Percentiles rank a stretch among this genome's conserved stretches.
phyloP scores from a whole-genome alignment of 2,329 filamentous ascomycete species.

The Fusarium torulosum region DNA sequence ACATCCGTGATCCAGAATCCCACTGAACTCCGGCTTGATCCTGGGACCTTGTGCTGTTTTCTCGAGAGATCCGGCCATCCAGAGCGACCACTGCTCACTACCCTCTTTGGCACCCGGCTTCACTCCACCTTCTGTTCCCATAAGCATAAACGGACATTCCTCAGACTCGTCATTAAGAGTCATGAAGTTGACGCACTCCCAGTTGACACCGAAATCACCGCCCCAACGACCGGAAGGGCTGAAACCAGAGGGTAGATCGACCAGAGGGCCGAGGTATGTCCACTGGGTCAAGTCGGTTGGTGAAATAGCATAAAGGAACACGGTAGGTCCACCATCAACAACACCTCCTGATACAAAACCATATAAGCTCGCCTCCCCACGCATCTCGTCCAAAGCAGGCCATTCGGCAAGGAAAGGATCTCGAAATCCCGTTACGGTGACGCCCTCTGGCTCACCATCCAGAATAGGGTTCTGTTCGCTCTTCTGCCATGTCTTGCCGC shows the following conservation, averaged over 20 bases:
- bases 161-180: slow-evolving; percentile 52
- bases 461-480: slow-evolving; percentile 50
- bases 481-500: slow-evolving; percentile 53
- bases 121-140: slow-evolving; percentile 59
- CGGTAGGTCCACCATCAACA: slow-evolving; percentile 55
- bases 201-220: slow-evolving; percentile 64
- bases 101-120: slow-evolving; percentile 38
- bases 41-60: slow-evolving; percentile 19
- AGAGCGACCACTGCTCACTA: slow-evolving; percentile 49
- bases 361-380: slow-evolving; percentile 53
- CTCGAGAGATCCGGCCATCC: slow-evolving; percentile 57
- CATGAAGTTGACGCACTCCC: slow-evolving; percentile 63
- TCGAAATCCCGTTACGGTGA: slow-evolving; percentile 51
- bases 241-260: slow-evolving; percentile 56
- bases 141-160: slow-evolving; percentile 57
- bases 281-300: slow-evolving; percentile 57
- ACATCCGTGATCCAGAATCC: slow-evolving; percentile 62
- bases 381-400: slow-evolving; percentile 45
- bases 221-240: slow-evolving; percentile 58
- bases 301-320: slow-evolving; percentile 61
- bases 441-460: slow-evolving; percentile 45
- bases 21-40: slow-evolving; percentile 56
- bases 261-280: slow-evolving; percentile 59
- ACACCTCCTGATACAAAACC: slow-evolving; percentile 64
- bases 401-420: slow-evolving; percentile 52